Evolutionary conservation across 2,329 filamentous ascomycete genomes (phyloP).

Genomic region (Neonectria sp.): DNA sequence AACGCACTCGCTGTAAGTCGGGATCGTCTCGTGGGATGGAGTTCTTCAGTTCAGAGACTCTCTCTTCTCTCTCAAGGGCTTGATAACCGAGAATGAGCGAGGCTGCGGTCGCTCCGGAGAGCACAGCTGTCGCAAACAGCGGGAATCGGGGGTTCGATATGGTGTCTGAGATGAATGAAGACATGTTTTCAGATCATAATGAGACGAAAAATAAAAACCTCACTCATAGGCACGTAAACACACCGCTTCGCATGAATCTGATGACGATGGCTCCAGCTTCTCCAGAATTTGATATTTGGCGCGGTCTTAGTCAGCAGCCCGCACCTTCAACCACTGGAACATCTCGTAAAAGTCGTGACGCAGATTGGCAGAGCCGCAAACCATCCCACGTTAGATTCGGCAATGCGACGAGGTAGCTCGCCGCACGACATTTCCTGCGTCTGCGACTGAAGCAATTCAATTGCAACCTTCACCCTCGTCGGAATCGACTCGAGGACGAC

Average conservation of each 20-base stretch:
- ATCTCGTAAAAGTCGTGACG: constrained; percentile 33
- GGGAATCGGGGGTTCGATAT: constrained; percentile 68
- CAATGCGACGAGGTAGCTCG: constrained; percentile 20
- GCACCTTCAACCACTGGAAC: constrained; percentile 31
- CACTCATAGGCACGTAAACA: constrained; percentile 5
- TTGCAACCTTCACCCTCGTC: background rate
- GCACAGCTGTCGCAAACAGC: constrained; percentile 78
- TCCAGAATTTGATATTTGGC: constrained; percentile 4
- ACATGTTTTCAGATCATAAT: constrained; percentile 52
- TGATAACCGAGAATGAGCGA: constrained; percentile 75
- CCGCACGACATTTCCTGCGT: background rate
- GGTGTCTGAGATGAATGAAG: constrained; percentile 61
- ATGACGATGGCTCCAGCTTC: constrained; percentile 10
- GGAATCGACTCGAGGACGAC: constrained; percentile 6
- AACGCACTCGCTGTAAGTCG: constrained; percentile 40
- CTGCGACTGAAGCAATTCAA: background rate
- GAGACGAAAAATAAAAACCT: constrained; percentile 14
- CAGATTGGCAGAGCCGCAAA: constrained; percentile 15
- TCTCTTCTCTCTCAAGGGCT: constrained; percentile 68
- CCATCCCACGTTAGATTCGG: constrained; percentile 20
- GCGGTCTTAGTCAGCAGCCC: constrained; percentile 39
- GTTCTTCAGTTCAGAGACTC: constrained; percentile 70
- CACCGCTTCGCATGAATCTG: constrained; percentile 9
- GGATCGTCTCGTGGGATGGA: constrained; percentile 65
- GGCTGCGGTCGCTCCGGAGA: constrained; percentile 73